A percentile compares a stretch with the other conserved stretches of the same genome.
phyloP scores from a whole-genome alignment of 306 rosid species.

The Glycine soja region DNA sequence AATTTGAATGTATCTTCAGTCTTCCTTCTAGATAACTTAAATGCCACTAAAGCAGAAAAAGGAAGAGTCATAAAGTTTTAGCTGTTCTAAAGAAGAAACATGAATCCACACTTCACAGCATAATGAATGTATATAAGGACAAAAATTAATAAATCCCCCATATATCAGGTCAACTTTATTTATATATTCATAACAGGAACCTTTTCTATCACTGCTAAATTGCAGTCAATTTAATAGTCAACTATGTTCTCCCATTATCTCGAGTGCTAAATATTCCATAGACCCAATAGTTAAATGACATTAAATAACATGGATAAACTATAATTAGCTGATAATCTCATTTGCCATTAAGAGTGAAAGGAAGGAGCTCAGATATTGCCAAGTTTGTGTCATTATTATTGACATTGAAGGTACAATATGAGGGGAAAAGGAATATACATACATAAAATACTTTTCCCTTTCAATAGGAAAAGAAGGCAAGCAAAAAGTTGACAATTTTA shows the following conservation, averaged over 20 bases:
- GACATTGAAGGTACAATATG: neutral
- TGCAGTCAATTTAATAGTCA: conserved; percentile 7
- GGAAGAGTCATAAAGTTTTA: conserved; percentile 32
- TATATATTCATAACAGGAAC: conserved; percentile 1
- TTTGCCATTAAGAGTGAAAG: conserved; percentile 8
- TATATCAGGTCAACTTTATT: conserved; percentile 23
- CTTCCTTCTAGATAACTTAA: conserved; percentile 82
- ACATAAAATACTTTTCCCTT: neutral
- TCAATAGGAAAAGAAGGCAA: neutral
- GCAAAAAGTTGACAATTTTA: conserved; percentile 11
- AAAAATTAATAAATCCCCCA: conserved; percentile 3
- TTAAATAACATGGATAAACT: neutral
- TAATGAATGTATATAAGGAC: conserved; percentile 20
- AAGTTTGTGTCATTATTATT: neutral
- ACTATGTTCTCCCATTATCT: neutral
- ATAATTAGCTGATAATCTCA: conserved; percentile 25
- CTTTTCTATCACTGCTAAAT: conserved; percentile 8
- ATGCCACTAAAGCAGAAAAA: conserved; percentile 72
- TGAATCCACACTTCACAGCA: conserved; percentile 13
- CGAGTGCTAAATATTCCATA: conserved; percentile 6
- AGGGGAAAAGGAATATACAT: neutral
- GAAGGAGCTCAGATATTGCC: neutral
- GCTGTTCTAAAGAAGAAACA: conserved; percentile 25
- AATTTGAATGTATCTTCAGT: conserved; percentile 77
- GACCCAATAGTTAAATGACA: conserved; percentile 4